Conservation (phyloP, 2,329 filamentous ascomycete genomes). For the Microdochium paspali region DNA sequence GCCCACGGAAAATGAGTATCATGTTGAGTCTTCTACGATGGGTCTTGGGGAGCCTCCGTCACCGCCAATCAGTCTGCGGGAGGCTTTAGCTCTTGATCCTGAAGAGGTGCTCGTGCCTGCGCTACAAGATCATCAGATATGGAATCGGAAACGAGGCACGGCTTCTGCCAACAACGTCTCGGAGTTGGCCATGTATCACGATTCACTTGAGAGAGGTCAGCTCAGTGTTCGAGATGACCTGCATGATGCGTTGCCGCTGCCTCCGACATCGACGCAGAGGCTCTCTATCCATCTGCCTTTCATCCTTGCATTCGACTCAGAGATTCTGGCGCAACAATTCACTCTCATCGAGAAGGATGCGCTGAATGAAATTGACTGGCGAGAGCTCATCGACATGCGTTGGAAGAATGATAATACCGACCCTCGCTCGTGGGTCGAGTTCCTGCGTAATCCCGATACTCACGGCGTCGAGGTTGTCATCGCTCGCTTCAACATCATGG, state of each 20-base stretch:
- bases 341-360: conserved; percentile 82
- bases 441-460: conserved; percentile 62
- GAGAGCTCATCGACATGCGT: conserved; percentile 72
- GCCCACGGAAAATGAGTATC: conserved; percentile 4
- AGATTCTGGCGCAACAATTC: conserved; percentile 71
- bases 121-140: conserved; percentile 30
- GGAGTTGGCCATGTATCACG: not conserved
- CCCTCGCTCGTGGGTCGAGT: conserved; percentile 73
- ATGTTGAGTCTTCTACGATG: conserved; percentile 8
- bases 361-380: conserved; percentile 80
- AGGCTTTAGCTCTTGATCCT: conserved; percentile 35
- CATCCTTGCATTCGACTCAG: conserved; percentile 71
- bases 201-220: not conserved
- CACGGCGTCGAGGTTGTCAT: conserved; percentile 76
- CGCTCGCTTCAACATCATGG: conserved; percentile 79
- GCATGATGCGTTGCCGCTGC: conserved; percentile 37
- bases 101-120: conserved; percentile 25
- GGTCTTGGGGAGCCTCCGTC: conserved; percentile 16
- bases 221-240: not conserved
- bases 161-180: conserved; percentile 22
- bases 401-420: conserved; percentile 65
- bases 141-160: conserved; percentile 33
- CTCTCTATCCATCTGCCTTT: conserved; percentile 59
- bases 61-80: conserved; percentile 36
- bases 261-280: conserved; percentile 24